A percentile compares a stretch with the other conserved stretches of the same genome.
Evolutionary conservation across 768 basidiomycete species (phyloP).

Genomic region (Filobasidium floriforme): DNA sequence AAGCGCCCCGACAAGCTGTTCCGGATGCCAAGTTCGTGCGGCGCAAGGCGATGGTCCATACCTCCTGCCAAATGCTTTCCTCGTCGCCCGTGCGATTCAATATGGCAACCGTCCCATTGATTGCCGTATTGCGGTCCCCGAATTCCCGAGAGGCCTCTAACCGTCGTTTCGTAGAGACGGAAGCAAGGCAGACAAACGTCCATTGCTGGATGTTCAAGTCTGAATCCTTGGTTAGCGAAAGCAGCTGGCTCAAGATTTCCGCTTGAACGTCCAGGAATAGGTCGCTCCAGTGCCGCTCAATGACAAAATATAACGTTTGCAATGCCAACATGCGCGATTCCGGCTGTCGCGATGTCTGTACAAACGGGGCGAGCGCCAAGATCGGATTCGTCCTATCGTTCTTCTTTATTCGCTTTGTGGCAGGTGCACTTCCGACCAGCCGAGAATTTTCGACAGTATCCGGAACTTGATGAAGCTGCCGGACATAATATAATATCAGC

Average conservation of each 20-base stretch:
- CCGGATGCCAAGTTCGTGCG: conserved; percentile 60
- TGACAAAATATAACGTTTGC: conserved; percentile 75
- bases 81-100: not conserved
- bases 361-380: conserved; percentile 51
- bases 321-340: conserved; percentile 49
- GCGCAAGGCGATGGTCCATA: conserved; percentile 77
- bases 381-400: conserved; percentile 58
- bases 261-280: conserved; percentile 58
- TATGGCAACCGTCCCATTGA: not conserved
- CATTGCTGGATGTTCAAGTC: conserved; percentile 68
- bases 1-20: conserved; percentile 62
- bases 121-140: not conserved
- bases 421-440: conserved; percentile 4
- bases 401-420: not conserved
- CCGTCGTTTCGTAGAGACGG: conserved; percentile 46
- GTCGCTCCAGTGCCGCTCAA: conserved; percentile 65
- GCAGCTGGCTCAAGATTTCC: conserved; percentile 54
- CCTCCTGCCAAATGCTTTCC: conserved; percentile 58
- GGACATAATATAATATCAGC: not conserved
- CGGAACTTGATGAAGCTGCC: not conserved
- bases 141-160: not conserved
- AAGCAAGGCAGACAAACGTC: conserved; percentile 72
- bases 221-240: conserved; percentile 59
- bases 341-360: conserved; percentile 37
- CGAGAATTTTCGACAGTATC: not conserved